Evolutionary conservation across 179 eudicot species (phyloP), one percentile per base, ranked within the genome.

Genomic region (Carnegiea gigantea): DNA sequence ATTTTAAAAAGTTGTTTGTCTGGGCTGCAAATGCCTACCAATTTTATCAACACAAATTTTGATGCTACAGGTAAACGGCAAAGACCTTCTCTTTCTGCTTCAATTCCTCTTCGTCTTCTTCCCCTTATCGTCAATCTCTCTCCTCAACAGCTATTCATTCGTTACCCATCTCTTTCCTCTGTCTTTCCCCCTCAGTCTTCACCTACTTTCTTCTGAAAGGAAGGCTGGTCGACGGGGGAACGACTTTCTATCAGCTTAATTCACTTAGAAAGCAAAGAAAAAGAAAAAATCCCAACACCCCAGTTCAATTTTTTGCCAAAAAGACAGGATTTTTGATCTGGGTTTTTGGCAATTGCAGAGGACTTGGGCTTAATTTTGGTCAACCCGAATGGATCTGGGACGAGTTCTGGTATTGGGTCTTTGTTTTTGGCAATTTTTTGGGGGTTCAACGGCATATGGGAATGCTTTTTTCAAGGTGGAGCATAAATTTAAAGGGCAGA

Each of bases 391-490:
- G 91, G 88, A 86, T 84, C 84, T 77, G 51, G 38, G 77, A 15
- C 59, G 72, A 80, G 65, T 77, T 77, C 33, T 78, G 78, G 26
- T 82, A 33, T 21, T 73, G 81, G 70, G 81, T 48, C 36, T 82
- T 68, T 83, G 84, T 59, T 13, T 83, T 53, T 79, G 79, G 84
- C 80, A 79, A 68, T 23, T 84, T 54, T 78, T 79, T 9, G 21
- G 82, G 53, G 75, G 81, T 73, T 65, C 70, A 48, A 59, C 79
- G 71, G 88, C 77, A 0, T 80, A 57, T 4, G 92, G 86, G n/a
- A 93, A 89, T 82, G 85, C 84, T 13, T 89, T 88, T 43, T 92
- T 95, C 53, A 43, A 89, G 65, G 98, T 93, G 23, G 87, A 90
- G 75, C 91, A 87, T 84, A 95, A 89, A 84, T 91, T 83, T 74